These are phyloP conservation scores for Phytophthora hibernalis DNA, from an alignment of 352 stramenopile genomes.

Conservation along the genomic window DNA sequence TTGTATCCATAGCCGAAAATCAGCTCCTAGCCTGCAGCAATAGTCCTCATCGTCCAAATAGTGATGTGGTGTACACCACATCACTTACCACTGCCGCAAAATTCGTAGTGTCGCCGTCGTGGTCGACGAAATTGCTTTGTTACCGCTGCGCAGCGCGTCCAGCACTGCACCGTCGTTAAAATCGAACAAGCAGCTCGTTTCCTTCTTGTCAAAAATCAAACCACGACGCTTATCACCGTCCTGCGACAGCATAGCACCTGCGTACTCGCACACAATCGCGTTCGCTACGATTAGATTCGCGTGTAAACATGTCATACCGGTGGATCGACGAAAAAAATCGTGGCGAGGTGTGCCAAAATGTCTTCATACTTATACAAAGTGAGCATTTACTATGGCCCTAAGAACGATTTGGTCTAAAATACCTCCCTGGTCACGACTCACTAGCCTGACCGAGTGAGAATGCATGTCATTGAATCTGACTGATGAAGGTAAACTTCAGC, in stretches of 20 bases:
- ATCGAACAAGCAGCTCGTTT: constrained; percentile 92
- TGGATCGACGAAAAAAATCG: constrained; percentile 51
- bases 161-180: constrained; percentile 89
- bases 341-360: too few relatives aligned
- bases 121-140: constrained; percentile 94
- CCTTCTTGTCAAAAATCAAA: constrained; percentile 80
- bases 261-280: constrained; percentile 75
- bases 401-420: too few relatives aligned
- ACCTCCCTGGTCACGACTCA: too few relatives aligned
- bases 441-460: too few relatives aligned
- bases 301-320: constrained; percentile 58
- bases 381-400: too few relatives aligned
- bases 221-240: constrained; percentile 72
- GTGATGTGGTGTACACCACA: constrained; percentile 90
- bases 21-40: constrained; percentile 73
- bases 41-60: constrained; percentile 88
- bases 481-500: too few relatives aligned
- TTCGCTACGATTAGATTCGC: constrained; percentile 45
- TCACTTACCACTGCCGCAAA: constrained; percentile 72
- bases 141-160: constrained; percentile 89
- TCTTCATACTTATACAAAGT: too few relatives aligned
- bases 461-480: too few relatives aligned
- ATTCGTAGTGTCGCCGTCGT: constrained; percentile 68
- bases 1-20: constrained; percentile 76
- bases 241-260: constrained; percentile 60